Evolutionary conservation across 2,329 filamentous ascomycete genomes (phyloP).

Genomic region (Mariannaea elegans): DNA sequence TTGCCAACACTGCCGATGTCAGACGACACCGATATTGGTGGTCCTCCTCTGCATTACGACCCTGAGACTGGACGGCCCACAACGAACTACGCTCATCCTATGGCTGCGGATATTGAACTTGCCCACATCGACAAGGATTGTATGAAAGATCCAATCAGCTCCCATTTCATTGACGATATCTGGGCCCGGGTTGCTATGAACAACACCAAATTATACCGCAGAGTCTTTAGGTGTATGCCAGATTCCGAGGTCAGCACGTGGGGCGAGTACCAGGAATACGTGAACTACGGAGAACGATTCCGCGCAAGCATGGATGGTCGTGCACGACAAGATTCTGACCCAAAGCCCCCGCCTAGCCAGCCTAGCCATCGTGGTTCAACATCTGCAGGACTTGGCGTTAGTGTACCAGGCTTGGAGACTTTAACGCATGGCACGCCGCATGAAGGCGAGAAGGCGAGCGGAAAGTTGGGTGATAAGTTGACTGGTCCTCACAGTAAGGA

Average conservation of each 20-base stretch:
- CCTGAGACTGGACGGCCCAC: slow-evolving; percentile 58
- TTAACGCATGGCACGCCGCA: slow-evolving; percentile 47
- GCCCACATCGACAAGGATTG: slow-evolving; percentile 87
- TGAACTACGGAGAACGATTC: slow-evolving; percentile 81
- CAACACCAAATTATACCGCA: slow-evolving; percentile 93
- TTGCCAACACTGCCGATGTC: slow-evolving; percentile 73
- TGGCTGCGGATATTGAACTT: slow-evolving; percentile 74
- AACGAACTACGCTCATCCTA: slow-evolving; percentile 57
- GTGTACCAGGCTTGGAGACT: slow-evolving; percentile 52
- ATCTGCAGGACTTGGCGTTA: slow-evolving; percentile 52
- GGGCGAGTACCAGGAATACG: slow-evolving; percentile 90
- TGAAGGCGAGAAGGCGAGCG: slow-evolving; percentile 46
- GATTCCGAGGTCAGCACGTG: slow-evolving; percentile 94
- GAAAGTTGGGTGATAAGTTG: slow-evolving; percentile 42
- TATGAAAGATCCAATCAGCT: slow-evolving; percentile 89
- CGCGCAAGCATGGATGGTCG: slow-evolving; percentile 70
- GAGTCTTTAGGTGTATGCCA: slow-evolving; percentile 96
- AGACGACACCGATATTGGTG: slow-evolving; percentile 86
- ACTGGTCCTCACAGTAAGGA: slow-evolving; percentile 24
- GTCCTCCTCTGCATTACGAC: slow-evolving; percentile 69
- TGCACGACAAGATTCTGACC: slow-evolving; percentile 59
- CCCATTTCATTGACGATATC: slow-evolving; percentile 84
- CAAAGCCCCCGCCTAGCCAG: slow-evolving; percentile 50
- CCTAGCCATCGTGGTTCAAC: slow-evolving; percentile 42
- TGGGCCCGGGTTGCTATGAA: slow-evolving; percentile 91